Conservation (phyloP, 2,329 filamentous ascomycete species). For the Conoideocrella luteorostrata region DNA sequence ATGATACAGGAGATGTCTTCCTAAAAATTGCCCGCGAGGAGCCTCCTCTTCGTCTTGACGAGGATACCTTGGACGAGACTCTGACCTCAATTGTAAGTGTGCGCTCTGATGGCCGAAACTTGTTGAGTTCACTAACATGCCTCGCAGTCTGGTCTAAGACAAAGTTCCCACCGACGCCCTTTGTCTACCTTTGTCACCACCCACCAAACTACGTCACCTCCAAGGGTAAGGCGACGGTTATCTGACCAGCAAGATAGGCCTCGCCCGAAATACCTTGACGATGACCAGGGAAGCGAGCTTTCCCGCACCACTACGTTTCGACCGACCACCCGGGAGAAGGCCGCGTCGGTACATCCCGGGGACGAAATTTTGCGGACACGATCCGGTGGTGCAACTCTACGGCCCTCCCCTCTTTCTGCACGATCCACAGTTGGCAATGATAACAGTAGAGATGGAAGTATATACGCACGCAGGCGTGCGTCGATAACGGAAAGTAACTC, state of each 20-base stretch:
- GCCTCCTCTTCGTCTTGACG: conserved; percentile 31
- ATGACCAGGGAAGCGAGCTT: conserved; percentile 35
- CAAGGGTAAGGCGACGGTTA: conserved; percentile 44
- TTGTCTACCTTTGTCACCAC: conserved; percentile 45
- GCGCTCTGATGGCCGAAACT: background rate
- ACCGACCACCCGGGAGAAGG: conserved; percentile 34
- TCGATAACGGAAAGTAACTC: conserved; percentile 43
- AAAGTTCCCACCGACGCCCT: conserved; percentile 43
- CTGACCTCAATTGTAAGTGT: conserved; percentile 43
- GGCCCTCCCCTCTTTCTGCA: conserved; percentile 42
- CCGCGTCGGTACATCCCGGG: conserved; percentile 30
- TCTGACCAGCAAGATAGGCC: conserved; percentile 50
- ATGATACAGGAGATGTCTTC: conserved; percentile 54
- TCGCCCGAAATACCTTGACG: conserved; percentile 31
- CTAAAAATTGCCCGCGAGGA: conserved; percentile 53
- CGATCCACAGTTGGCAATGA: conserved; percentile 44
- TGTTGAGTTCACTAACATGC: conserved; percentile 5
- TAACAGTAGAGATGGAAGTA: conserved; percentile 19
- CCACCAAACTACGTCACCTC: conserved; percentile 43
- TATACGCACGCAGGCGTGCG: conserved; percentile 29
- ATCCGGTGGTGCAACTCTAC: conserved; percentile 24
- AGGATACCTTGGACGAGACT: conserved; percentile 24
- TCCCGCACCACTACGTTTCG: conserved; percentile 41
- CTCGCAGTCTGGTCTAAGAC: conserved; percentile 41
- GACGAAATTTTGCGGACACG: conserved; percentile 31